Evolutionary conservation across 2,329 filamentous ascomycete genomes (phyloP), one percentile per base, ranked within the genome.

Genomic region (Colletotrichum kahawae): DNA sequence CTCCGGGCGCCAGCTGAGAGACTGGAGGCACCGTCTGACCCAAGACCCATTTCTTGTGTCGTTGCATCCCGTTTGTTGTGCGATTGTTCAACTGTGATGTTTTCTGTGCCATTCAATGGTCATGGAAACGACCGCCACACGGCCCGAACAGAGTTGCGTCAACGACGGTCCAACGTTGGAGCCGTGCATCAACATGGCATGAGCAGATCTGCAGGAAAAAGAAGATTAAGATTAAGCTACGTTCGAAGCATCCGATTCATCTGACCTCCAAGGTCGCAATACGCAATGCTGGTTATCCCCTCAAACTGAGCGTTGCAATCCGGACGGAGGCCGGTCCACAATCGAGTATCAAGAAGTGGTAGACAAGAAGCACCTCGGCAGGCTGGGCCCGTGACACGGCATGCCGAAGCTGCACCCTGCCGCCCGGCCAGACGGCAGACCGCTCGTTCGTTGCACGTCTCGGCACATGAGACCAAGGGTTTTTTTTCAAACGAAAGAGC

Each of bases 401-500:
- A 16, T 29, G 13, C 24, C 43, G 13, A 24, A 7, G 6, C 36
- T 51, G 36, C 29, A 34, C 5, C 38, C 48, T 12, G 48, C 63
- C 43, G 63, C 16, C 33, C 51, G 57, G 56, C 33, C 38, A 67
- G 10, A 59, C 43, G 43, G 29, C 21, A 51, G 43, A 43, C 18
- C 21, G 38, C 36, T 57, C 57, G 27, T 27, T 9, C 38, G 57
- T 60, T 34, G 21, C 69, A 64, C 63, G 14, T 51, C 57, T 72
- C 73, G 73, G 73, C 43, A 73, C n/a, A 33, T 62, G 63, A 72
- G 69, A 64, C 57, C 57, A 67, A 63, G 56, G 36, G 48, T 59
- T 18, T 48, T 48, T 48, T 33, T 31, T 18, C 63, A 51, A 36
- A 73, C 34, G 29, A 33, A 13, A 14, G 10, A 59, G 31, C 33